phyloP scores from a whole-genome alignment of 257 asterid species.

The Solanum chmielewskii region DNA sequence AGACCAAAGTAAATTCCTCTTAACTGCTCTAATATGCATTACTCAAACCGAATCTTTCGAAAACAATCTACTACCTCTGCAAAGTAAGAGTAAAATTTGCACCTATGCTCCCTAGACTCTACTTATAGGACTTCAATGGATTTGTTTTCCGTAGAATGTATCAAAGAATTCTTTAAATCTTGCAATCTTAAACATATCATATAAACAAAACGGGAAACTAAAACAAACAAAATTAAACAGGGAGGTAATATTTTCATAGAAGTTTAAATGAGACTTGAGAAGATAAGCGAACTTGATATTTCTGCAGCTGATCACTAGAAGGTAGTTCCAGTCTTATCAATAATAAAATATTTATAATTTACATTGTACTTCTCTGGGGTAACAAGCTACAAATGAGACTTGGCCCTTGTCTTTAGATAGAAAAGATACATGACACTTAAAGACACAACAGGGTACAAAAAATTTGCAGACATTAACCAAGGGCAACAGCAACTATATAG shows the following conservation, averaged over 20 bases:
- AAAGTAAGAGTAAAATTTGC: not conserved
- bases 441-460: slow-evolving; percentile 7
- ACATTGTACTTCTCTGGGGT: slow-evolving; percentile 1
- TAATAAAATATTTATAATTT: slow-evolving; percentile 1
- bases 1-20: not conserved
- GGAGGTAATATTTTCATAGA: not conserved
- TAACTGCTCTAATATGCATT: not conserved
- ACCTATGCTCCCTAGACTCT: not conserved
- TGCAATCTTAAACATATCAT: not conserved
- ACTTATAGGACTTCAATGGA: not conserved
- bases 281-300: not conserved
- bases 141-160: not conserved
- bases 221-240: not conserved
- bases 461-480: slow-evolving; percentile 1
- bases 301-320: not conserved
- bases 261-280: not conserved
- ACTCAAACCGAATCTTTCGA: not conserved
- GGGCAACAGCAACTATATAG: slow-evolving; percentile 14
- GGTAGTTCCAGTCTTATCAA: not conserved
- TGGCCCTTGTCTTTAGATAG: not conserved
- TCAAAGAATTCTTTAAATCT: not conserved
- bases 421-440: not conserved
- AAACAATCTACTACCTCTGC: not conserved
- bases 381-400: slow-evolving; percentile 7
- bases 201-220: not conserved